phyloP scores from a whole-genome alignment of 2,329 filamentous ascomycete genomes.

The Verticillium zaregamsianum region DNA sequence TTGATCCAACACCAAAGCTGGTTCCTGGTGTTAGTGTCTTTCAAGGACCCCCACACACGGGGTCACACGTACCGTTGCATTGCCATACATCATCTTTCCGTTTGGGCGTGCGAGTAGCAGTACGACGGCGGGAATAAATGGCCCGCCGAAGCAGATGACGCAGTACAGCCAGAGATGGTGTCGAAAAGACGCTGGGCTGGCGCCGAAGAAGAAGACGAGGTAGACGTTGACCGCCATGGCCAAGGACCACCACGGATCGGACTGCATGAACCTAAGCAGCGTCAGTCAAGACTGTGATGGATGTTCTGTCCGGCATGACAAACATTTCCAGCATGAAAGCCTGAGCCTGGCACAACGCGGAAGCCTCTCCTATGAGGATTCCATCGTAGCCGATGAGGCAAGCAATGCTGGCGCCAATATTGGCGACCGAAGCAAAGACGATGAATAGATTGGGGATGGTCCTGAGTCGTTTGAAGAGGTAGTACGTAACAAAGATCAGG shows the following conservation, averaged over 20 bases:
- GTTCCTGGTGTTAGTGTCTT: neutral
- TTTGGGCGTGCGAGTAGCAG: constrained; percentile 51
- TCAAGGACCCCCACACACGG: neutral
- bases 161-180: constrained; percentile 69
- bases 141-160: constrained; percentile 66
- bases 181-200: constrained; percentile 63
- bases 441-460: constrained; percentile 61
- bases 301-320: constrained; percentile 23
- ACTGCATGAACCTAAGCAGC: constrained; percentile 66
- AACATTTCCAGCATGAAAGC: constrained; percentile 65
- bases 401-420: constrained; percentile 56
- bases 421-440: constrained; percentile 56
- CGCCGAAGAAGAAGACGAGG: constrained; percentile 60
- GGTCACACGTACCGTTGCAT: constrained; percentile 46
- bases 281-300: neutral
- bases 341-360: constrained; percentile 57
- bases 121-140: constrained; percentile 61
- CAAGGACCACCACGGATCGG: constrained; percentile 72
- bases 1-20: constrained; percentile 63
- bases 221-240: constrained; percentile 82
- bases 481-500: constrained; percentile 49
- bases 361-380: constrained; percentile 47
- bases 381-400: constrained; percentile 69
- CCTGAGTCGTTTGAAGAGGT: constrained; percentile 44
- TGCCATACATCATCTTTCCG: constrained; percentile 39